Base-by-base conservation (phyloP, 139 green algal genomes). In the Volvox africanus region DNA sequence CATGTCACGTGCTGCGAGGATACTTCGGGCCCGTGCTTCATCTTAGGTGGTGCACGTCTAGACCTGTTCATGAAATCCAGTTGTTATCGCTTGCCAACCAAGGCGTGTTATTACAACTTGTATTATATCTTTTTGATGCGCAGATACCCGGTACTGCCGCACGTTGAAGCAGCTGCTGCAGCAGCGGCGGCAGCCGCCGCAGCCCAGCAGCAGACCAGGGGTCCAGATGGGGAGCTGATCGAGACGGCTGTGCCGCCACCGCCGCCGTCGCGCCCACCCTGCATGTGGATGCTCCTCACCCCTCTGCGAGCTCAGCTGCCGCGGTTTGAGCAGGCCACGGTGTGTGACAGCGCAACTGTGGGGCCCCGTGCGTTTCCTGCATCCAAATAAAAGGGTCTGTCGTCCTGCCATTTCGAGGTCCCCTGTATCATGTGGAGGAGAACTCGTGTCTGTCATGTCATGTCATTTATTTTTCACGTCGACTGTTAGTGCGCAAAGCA, bases 211-310 rank as follows among this genome's bases (percentile, higher is more conserved):
- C 33, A 69, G 50, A 14, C 36, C n/a, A 11, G 24, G 28, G 35
- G 33, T 20, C 71, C 35, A n/a, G 73, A n/a, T 26, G 88, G 28
- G 26, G 50, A 61, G 44, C 67, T 2, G 28, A 76, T 86, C 35
- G 78, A 85, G 35, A 17, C 87, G 28, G 2, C 55, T 11, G 62
- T 24, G 36, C 87, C 36, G 22, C 36, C 79, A 32, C 37, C 71
- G 55, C 83, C 88, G 71, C 73, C 82, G 36, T 89, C 85, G 22
- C 90, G 94, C 77, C 92, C 94, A 67, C 95, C 96, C 0, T 96
- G 95, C 68, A 94, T 95, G 85, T 99, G 97, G 97, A 88, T 97
- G 84, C 89, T 98, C 73, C 92, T 99, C 1, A 90, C 86, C 87
- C 91, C 93, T 19, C 94, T 94, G 32, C 81, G 82, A 24, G 73